Evolutionary conservation across 2,329 filamentous ascomycete species (phyloP), one percentile per base, ranked within the genome.

Genomic region (Trichoderma koningii): DNA sequence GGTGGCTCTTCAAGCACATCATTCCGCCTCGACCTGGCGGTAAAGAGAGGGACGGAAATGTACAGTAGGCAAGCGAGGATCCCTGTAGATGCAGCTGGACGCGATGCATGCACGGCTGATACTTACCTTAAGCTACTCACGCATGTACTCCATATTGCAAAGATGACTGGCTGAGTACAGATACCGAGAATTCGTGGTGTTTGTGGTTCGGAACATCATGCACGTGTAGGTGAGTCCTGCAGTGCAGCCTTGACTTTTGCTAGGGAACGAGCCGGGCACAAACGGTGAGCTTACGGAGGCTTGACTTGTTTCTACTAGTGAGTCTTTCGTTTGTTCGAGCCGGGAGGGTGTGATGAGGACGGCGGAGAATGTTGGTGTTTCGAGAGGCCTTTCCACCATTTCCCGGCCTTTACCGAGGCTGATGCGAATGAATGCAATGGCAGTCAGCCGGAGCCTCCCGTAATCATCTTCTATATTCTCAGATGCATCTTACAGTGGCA

Each of bases 41-140:
- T 62, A 62, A 62, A 50, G 41, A 42, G 14, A 38, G 34, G 34
- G 12, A 38, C 34, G 38, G 47, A 41, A 9, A 30, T 30, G 7
- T 30, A 61, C 47, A 23, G 34, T 44, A 38, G 34, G 10, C 57
- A 26, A 51, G 34, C 57, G 51, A 47, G 51, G 47, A 61, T 21
- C 59, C 59, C 52, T 55, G 59, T 47, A 63, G 50, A 63, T 55
- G 59, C 50, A 63, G 59, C 44, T 63, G 55, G 59, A 63, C 59
- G 59, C 55, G 50, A 23, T 63, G 59, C 50, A 63, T 63, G 59
- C 59, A 63, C 23, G 19, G 12, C 50, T 52, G 47, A 63, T 55
- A 38, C 34, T 14, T 14, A 34, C 30, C 26, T 28, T 28, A 28
- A 3, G 5, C 5, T 28, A 28, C 28, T 28, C 7, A 10, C 34